phyloP scores from a whole-genome alignment of 2,329 filamentous ascomycete genomes.

The Ophiognomonia clavigignenti-juglandacearum region DNA sequence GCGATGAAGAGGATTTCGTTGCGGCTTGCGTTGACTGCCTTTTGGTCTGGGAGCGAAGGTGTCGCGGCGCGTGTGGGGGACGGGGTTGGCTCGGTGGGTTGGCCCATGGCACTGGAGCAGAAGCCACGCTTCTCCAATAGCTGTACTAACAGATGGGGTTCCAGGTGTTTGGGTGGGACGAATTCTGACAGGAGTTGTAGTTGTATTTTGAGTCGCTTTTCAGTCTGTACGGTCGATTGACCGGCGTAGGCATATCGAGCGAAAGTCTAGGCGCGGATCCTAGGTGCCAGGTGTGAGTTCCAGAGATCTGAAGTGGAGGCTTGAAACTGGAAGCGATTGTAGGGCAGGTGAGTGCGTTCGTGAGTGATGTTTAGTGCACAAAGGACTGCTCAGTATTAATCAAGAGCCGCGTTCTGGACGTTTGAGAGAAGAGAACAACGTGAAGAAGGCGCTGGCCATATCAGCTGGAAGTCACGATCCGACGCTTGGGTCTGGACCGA shows the following conservation, averaged over 20 bases:
- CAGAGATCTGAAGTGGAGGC: background rate
- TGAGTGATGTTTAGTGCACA: background rate
- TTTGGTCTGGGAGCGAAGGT: background rate
- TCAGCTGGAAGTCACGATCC: background rate
- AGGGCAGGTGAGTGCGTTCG: background rate
- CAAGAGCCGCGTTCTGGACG: background rate
- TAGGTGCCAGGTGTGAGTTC: background rate
- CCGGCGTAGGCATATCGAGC: constrained; percentile 7
- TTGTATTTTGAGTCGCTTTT: background rate
- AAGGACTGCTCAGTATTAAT: background rate
- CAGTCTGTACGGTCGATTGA: background rate
- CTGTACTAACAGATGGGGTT: background rate
- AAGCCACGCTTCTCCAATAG: background rate
- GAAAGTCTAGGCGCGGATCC: background rate
- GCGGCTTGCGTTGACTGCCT: constrained; percentile 21
- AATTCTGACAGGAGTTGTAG: background rate
- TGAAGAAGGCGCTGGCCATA: background rate
- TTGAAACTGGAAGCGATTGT: background rate
- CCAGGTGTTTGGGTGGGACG: background rate
- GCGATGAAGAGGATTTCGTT: constrained; percentile 31
- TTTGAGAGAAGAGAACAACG: too few species aligned
- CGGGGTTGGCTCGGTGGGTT: background rate
- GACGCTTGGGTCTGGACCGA: background rate
- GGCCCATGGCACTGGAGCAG: background rate
- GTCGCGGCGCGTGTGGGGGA: background rate